phyloP scores from a whole-genome alignment of 2,329 filamentous ascomycete species.

The Venturia aucupariae region DNA sequence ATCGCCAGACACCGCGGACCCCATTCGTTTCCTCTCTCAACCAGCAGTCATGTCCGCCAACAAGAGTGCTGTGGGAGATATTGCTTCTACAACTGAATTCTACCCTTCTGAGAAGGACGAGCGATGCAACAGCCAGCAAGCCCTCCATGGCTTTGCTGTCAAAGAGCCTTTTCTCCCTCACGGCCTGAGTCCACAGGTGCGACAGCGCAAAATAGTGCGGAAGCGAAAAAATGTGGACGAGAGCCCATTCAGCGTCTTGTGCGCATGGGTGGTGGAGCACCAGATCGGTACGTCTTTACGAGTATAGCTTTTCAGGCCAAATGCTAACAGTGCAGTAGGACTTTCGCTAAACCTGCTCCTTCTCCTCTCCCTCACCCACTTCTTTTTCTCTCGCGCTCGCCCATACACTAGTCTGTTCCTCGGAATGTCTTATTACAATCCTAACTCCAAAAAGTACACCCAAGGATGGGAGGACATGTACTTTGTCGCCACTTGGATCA shows the following conservation, averaged over 20 bases:
- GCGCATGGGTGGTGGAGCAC: conserved; percentile 65
- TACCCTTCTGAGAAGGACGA: background rate
- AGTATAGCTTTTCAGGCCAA: background rate
- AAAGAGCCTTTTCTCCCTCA: conserved; percentile 9
- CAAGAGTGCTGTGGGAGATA: conserved; percentile 5
- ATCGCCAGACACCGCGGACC: background rate
- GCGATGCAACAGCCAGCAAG: background rate
- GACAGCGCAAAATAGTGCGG: background rate
- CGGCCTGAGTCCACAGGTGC: background rate
- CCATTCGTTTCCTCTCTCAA: background rate
- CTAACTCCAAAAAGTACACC: conserved; percentile 58
- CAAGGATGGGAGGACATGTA: conserved; percentile 72
- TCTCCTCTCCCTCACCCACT: conserved; percentile 72
- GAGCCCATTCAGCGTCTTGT: conserved; percentile 50
- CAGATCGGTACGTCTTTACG: conserved; percentile 58
- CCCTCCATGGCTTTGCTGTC: conserved; percentile 1
- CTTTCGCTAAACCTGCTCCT: conserved; percentile 79
- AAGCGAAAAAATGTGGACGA: conserved; percentile 35
- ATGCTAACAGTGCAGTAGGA: conserved; percentile 40
- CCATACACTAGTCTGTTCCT: conserved; percentile 81
- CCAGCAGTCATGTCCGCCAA: background rate
- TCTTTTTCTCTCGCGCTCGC: conserved; percentile 71
- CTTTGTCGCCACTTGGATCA: conserved; percentile 67
- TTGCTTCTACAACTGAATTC: background rate
- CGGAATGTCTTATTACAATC: conserved; percentile 73